Base-by-base conservation (phyloP, 2,329 filamentous ascomycete species). In the Aspergillus pseudotamarii region DNA sequence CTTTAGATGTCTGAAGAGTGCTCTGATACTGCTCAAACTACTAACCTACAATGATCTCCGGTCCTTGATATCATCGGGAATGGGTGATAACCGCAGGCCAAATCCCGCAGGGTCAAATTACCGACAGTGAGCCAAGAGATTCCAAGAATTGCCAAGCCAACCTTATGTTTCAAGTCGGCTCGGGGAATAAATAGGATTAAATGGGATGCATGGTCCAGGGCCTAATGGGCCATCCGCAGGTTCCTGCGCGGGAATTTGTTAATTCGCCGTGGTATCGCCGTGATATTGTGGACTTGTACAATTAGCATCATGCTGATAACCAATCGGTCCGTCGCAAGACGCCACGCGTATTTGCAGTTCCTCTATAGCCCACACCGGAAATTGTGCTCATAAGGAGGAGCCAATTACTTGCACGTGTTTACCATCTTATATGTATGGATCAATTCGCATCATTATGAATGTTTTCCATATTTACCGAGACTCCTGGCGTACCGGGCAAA, bases 101-200 rank as follows among this genome's bases (percentile, higher is more conserved):
- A 36, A 26, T 55, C 51, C 34, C 32, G 30, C 30, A 36, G 3
- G 11, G 10, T 28, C n/a, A 55, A 55, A 41, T 55, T 55, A 28
- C 51, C 51, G n/a, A 36, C 14, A 41, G 10, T 28, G n/a, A 55
- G 48, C 48, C 48, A 51, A 51, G 48, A 38, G 21, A 23, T 8
- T 26, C 51, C 51, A 55, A 55, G 34, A 38, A 11, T 28, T 55
- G 51, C 51, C 51, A 55, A 55, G 51, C 30, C 51, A 23, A 26
- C 21, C 34, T 55, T 55, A 34, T 12, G 51, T 55, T 55, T 55
- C 51, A 55, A 55, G 32, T 41, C 30, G 51, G 32, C 30, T 54
- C 51, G 38, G 38, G 38, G 38, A 41, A 9, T 41, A n/a, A 9
- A 8, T 19, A 41, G 38, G 8, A 26, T n/a, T n/a, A n/a, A n/a